phyloP scores from a whole-genome alignment of 768 basidiomycete genomes.

The Leccinum arenicola region DNA sequence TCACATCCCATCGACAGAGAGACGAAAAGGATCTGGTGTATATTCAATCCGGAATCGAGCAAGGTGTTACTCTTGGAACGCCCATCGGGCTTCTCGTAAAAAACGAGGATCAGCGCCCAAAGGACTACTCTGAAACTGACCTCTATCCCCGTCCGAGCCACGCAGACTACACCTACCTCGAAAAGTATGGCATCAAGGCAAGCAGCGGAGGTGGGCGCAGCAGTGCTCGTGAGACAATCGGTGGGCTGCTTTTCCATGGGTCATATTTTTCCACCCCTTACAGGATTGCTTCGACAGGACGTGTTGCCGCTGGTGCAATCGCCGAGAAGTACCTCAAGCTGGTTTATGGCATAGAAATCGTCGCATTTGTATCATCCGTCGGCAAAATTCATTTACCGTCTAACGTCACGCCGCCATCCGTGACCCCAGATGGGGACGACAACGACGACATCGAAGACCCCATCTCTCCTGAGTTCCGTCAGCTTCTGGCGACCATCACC shows the following conservation, averaged over 20 bases:
- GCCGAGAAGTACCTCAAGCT: constrained; percentile 92
- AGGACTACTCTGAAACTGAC: constrained; percentile 98
- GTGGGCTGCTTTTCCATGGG: constrained; percentile 37
- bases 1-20: constrained; percentile 50
- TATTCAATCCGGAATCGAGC: constrained; percentile 91
- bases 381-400: constrained; percentile 86
- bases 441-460: constrained; percentile 65
- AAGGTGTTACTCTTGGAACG: constrained; percentile 93
- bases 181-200: constrained; percentile 97
- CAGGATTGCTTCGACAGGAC: constrained; percentile 46
- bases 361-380: constrained; percentile 95
- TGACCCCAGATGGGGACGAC: constrained; percentile 48
- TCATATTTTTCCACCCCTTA: constrained; percentile 1
- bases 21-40: constrained; percentile 95
- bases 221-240: constrained; percentile 95
- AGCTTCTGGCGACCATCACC: constrained; percentile 74
- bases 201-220: constrained; percentile 95
- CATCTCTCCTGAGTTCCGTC: constrained; percentile 77
- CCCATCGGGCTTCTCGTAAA: constrained; percentile 95
- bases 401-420: constrained; percentile 39
- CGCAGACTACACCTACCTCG: constrained; percentile 96
- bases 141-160: constrained; percentile 96
- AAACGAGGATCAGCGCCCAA: constrained; percentile 97
- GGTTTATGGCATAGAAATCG: constrained; percentile 88
- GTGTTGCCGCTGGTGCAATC: constrained; percentile 97